A percentile compares a stretch with the other conserved stretches of the same genome.
Conservation (phyloP, 768 basidiomycete species). For the Boletus pseudo-olivaceus region DNA sequence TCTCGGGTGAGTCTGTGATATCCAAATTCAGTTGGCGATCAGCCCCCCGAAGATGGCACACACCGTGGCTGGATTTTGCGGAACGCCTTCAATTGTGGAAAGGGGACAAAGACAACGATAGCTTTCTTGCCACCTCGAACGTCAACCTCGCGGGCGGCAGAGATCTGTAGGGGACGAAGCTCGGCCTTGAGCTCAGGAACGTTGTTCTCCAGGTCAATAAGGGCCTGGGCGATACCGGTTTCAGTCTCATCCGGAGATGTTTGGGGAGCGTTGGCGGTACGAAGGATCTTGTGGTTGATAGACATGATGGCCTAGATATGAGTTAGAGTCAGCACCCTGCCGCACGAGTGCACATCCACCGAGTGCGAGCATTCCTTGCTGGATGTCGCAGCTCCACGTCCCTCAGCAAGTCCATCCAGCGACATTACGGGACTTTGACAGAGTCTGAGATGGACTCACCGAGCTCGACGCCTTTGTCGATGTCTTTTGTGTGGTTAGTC, state of each 20-base stretch:
- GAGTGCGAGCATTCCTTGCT: slow-evolving; percentile 32
- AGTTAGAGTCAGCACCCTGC: slow-evolving; percentile 43
- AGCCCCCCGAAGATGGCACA: not conserved
- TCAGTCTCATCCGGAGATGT: slow-evolving; percentile 90
- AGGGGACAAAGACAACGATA: slow-evolving; percentile 96
- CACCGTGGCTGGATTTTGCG: slow-evolving; percentile 96
- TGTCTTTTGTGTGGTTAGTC: slow-evolving; percentile 26
- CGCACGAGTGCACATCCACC: slow-evolving; percentile 51
- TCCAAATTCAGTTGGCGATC: slow-evolving; percentile 6
- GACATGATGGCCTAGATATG: slow-evolving; percentile 52
- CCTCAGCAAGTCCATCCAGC: slow-evolving; percentile 22
- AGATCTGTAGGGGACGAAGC: slow-evolving; percentile 94
- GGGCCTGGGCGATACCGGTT: slow-evolving; percentile 87
- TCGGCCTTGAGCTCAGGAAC: slow-evolving; percentile 98
- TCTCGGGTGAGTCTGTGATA: slow-evolving; percentile 85
- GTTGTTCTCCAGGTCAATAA: slow-evolving; percentile 96
- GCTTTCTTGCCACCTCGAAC: slow-evolving; percentile 99
- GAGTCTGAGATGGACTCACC: slow-evolving; percentile 54
- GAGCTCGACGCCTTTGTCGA: slow-evolving; percentile 60
- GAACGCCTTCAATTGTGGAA: slow-evolving; percentile 97
- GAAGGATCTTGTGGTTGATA: slow-evolving; percentile 82
- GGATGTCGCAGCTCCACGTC: slow-evolving; percentile 13
- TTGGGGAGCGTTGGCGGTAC: slow-evolving; percentile 93
- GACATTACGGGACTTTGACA: slow-evolving; percentile 9
- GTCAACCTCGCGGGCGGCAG: slow-evolving; percentile 97